These are phyloP conservation scores for Xylaria sp. DNA, from an alignment of 2,329 filamentous ascomycete genomes.

Conservation along the genomic window DNA sequence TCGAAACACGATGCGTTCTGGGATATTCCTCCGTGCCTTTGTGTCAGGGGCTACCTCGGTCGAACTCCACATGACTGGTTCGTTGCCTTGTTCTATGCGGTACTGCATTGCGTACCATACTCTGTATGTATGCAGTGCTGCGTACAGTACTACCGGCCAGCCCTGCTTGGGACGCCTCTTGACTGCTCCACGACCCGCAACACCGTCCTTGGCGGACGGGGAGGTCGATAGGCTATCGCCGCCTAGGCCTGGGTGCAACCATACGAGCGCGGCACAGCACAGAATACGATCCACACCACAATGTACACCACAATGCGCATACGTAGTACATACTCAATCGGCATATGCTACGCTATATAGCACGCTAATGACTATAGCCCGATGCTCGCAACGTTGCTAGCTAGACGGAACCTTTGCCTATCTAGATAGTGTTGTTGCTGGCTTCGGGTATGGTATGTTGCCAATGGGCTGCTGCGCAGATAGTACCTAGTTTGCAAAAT, in stretches of 20 bases:
- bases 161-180: slow-evolving; percentile 18
- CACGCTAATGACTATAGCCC: neutral
- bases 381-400: too few species aligned
- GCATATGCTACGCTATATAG: neutral
- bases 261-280: slow-evolving; percentile 22
- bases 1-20: slow-evolving; percentile 11
- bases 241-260: slow-evolving; percentile 1
- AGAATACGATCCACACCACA: slow-evolving; percentile 29
- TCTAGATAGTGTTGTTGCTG: too few species aligned
- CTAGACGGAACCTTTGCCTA: too few species aligned
- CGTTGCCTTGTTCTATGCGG: neutral
- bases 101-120: neutral
- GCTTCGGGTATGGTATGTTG: too few species aligned
- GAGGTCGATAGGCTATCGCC: slow-evolving; percentile 25
- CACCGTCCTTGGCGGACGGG: slow-evolving; percentile 19
- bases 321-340: slow-evolving; percentile 9
- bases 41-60: neutral
- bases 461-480: neutral
- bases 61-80: neutral
- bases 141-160: neutral
- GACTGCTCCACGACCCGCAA: slow-evolving; percentile 28
- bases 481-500: neutral
- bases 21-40: slow-evolving; percentile 8
- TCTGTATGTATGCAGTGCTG: too few species aligned
- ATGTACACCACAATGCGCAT: neutral